phyloP scores from a whole-genome alignment of 352 stramenopile genomes.

The Phytopythium helicoides region DNA sequence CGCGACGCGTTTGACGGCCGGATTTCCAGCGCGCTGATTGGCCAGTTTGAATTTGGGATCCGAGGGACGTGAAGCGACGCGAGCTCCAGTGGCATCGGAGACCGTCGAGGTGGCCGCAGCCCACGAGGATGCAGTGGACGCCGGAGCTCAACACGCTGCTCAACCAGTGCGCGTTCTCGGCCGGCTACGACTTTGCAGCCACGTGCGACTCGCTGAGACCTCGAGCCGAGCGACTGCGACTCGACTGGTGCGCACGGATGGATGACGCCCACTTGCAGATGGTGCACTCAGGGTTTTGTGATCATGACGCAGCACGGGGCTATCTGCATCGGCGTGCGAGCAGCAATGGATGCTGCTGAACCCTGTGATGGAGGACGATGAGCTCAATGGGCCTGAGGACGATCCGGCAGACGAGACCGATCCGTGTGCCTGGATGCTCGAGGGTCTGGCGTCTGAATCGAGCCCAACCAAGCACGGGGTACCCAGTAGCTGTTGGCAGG shows the following conservation, averaged over 20 bases:
- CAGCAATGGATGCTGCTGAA: slow-evolving; percentile 74
- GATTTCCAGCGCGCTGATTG: slow-evolving; percentile 2
- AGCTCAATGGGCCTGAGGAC: slow-evolving; percentile 10
- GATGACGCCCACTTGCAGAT: neutral
- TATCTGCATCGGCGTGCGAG: slow-evolving; percentile 51
- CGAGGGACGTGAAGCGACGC: slow-evolving; percentile 7
- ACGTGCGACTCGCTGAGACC: slow-evolving; percentile 35
- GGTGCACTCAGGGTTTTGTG: neutral
- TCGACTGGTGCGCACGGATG: slow-evolving; percentile 33
- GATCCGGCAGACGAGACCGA: slow-evolving; percentile 2
- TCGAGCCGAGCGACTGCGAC: slow-evolving; percentile 34
- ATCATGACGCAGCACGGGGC: slow-evolving; percentile 13
- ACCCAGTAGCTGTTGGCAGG: neutral
- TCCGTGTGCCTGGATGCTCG: slow-evolving; percentile 2
- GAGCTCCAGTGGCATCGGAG: neutral
- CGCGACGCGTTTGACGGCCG: neutral
- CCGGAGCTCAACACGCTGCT: slow-evolving; percentile 54
- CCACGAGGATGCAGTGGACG: slow-evolving; percentile 57
- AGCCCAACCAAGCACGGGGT: neutral
- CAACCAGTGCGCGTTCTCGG: slow-evolving; percentile 77
- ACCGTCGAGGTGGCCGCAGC: slow-evolving; percentile 5
- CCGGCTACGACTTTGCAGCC: slow-evolving; percentile 63
- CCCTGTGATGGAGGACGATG: slow-evolving; percentile 37
- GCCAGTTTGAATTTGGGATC: too few species aligned
- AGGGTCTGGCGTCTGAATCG: neutral